A percentile compares a stretch with the other conserved stretches of the same genome.
phyloP scores from a whole-genome alignment of 108 stramenopile species.

The Skeletonema tropicum region DNA sequence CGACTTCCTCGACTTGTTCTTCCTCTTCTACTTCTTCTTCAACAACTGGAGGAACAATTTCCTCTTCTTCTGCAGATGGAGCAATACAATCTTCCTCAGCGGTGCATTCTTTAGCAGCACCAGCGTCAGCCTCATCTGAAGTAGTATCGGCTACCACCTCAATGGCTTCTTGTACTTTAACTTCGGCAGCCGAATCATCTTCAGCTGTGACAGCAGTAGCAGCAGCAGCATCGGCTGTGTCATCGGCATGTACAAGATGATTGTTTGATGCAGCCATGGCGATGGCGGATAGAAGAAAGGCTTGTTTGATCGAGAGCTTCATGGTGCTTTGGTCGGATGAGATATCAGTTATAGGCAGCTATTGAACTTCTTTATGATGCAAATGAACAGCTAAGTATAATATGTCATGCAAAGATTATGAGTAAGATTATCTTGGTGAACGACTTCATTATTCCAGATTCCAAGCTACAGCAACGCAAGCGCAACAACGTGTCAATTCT shows the following conservation, averaged over 20 bases:
- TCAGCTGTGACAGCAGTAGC: neutral
- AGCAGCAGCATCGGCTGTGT: conserved; percentile 8
- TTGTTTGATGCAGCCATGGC: conserved; percentile 14
- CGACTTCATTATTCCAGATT: too few relatives aligned
- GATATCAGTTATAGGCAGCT: too few relatives aligned
- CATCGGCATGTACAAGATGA: conserved; percentile 11
- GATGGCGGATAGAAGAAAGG: conserved; percentile 23
- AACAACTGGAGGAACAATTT: neutral
- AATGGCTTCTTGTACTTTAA: too few relatives aligned
- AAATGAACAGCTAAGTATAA: too few relatives aligned
- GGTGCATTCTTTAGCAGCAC: conserved; percentile 28
- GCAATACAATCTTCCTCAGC: conserved; percentile 25
- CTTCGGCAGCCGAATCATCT: too few relatives aligned
- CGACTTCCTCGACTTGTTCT: neutral
- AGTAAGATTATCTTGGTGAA: too few relatives aligned
- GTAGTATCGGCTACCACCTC: conserved; percentile 10
- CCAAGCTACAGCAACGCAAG: too few relatives aligned
- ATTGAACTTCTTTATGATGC: too few relatives aligned
- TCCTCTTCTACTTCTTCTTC: neutral
- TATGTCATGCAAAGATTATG: too few relatives aligned
- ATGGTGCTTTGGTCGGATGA: conserved; percentile 1
- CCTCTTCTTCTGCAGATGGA: neutral
- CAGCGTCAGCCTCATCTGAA: neutral
- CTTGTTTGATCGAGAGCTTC: conserved; percentile 25
- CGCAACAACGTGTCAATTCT: too few relatives aligned